These are phyloP conservation scores for Pseudotulostoma volvatum DNA, from an alignment of 495 filamentous ascomycete genomes.

Conservation along the genomic window DNA sequence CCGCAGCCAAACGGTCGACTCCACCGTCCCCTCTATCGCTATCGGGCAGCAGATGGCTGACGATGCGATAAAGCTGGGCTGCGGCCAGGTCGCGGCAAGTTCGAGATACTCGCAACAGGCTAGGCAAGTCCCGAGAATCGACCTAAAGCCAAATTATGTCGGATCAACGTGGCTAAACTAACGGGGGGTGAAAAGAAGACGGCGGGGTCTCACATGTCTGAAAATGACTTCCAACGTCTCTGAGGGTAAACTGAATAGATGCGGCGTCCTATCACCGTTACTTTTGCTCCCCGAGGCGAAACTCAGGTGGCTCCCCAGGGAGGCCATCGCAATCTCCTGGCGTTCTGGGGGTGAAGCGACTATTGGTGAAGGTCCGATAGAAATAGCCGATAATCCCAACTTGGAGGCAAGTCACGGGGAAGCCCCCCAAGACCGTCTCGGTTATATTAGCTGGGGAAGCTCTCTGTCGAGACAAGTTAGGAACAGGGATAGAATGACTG, in stretches of 20 bases:
- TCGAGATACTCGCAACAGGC: conserved; percentile 35
- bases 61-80: conserved; percentile 39
- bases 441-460: no score
- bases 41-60: conserved; percentile 39
- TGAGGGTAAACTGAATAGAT: not conserved
- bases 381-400: no score
- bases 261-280: not conserved
- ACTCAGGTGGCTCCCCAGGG: not conserved
- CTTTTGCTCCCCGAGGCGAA: not conserved
- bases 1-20: conserved; percentile 34
- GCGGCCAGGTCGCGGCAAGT: conserved; percentile 40
- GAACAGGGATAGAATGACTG: no score
- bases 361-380: no score
- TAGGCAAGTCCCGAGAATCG: conserved; percentile 28
- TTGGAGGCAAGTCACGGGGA: no score
- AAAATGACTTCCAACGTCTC: not conserved
- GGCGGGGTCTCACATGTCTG: not conserved
- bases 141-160: conserved; percentile 4
- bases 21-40: conserved; percentile 24
- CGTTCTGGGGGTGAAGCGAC: no score
- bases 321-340: not conserved
- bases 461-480: no score
- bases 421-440: no score
- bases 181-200: not conserved
- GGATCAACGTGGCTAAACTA: not conserved